Percentiles rank a stretch among this genome's conserved stretches.
Conservation (phyloP, 257 asterid genomes). For the Parsonsia alboflavescens region DNA sequence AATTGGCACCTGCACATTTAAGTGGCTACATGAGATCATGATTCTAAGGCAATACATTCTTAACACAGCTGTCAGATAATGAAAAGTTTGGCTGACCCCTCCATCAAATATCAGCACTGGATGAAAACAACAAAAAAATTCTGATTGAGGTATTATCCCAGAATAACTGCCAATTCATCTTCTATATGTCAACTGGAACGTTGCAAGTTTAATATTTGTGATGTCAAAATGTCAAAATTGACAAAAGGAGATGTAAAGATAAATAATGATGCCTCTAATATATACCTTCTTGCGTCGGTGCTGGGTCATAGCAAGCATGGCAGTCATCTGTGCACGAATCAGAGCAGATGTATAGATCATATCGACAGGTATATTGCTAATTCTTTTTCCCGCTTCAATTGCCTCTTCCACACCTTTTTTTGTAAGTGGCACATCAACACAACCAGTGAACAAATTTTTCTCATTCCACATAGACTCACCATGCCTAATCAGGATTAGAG, state of each 20-base stretch:
- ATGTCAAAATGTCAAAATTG: not conserved
- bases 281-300: slow-evolving; percentile 94
- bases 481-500: slow-evolving; percentile 85
- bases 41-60: not conserved
- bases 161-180: not conserved
- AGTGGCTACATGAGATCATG: not conserved
- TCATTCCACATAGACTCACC: slow-evolving; percentile 99
- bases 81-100: not conserved
- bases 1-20: slow-evolving; percentile 68
- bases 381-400: slow-evolving; percentile 89
- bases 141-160: not conserved
- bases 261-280: not conserved
- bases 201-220: not conserved
- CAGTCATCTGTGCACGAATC: slow-evolving; percentile 99
- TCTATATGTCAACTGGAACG: not conserved
- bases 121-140: not conserved
- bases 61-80: not conserved
- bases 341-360: slow-evolving; percentile 81
- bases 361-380: slow-evolving; percentile 91
- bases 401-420: slow-evolving; percentile 96
- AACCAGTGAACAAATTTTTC: slow-evolving; percentile 95
- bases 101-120: not conserved
- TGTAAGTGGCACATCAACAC: slow-evolving; percentile 95
- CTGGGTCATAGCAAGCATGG: slow-evolving; percentile 98
- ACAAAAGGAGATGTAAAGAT: not conserved